These are phyloP conservation scores for Penicillium decumbens DNA, from an alignment of 2,329 filamentous ascomycete genomes.

Conservation along the genomic window DNA sequence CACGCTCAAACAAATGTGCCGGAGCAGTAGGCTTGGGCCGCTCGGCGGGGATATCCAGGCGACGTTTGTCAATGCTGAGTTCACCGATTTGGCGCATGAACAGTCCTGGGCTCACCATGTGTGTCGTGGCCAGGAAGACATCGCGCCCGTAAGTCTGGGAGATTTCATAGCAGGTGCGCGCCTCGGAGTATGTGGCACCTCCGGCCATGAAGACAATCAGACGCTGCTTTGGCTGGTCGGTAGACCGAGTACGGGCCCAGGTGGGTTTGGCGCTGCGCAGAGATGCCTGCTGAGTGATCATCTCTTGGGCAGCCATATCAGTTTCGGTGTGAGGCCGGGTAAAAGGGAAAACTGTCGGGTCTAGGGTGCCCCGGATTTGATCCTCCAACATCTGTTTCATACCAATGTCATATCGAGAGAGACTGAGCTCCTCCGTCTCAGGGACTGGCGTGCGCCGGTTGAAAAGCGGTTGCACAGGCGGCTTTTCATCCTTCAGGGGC, in stretches of 20 bases:
- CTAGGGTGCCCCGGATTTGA: constrained; percentile 62
- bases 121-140: constrained; percentile 80
- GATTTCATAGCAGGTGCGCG: constrained; percentile 82
- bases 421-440: constrained; percentile 68
- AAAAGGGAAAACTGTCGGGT: constrained; percentile 65
- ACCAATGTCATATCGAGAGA: constrained; percentile 81
- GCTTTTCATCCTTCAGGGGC: constrained; percentile 71
- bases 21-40: constrained; percentile 76
- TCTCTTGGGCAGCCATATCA: constrained; percentile 47
- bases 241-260: constrained; percentile 80
- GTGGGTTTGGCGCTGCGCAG: constrained; percentile 88
- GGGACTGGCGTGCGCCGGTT: constrained; percentile 56
- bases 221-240: constrained; percentile 77
- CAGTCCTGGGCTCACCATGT: constrained; percentile 82
- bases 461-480: constrained; percentile 64
- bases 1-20: constrained; percentile 76
- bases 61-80: constrained; percentile 67
- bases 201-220: constrained; percentile 93
- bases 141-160: constrained; percentile 69
- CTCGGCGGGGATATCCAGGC: constrained; percentile 76
- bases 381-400: constrained; percentile 80
- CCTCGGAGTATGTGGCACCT: constrained; percentile 88
- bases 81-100: constrained; percentile 81
- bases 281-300: constrained; percentile 59
- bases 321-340: constrained; percentile 61